Percentiles rank a stretch among this genome's conserved stretches.
Evolutionary conservation across 768 basidiomycete genomes (phyloP).

Genomic region (Rhodotorula taiwanensis): DNA sequence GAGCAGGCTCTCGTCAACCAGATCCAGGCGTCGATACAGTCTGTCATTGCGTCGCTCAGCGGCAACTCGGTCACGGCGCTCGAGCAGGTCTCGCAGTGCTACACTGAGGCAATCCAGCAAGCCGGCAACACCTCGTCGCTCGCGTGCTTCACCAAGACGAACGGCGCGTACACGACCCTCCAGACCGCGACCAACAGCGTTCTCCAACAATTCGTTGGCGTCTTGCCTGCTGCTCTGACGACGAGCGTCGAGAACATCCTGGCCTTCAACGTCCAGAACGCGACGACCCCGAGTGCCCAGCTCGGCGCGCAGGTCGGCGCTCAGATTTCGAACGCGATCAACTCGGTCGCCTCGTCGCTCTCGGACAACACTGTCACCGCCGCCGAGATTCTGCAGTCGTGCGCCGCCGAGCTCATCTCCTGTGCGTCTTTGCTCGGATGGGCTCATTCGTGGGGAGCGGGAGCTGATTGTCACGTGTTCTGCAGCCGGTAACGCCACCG

Average conservation of each 20-base stretch:
- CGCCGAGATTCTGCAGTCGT: slow-evolving; percentile 34
- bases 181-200: slow-evolving; percentile 36
- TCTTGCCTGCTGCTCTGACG: slow-evolving; percentile 33
- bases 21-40: slow-evolving; percentile 32
- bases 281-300: not conserved
- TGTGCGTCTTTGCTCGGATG: slow-evolving; percentile 2
- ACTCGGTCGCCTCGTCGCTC: slow-evolving; percentile 28
- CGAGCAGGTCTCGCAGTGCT: slow-evolving; percentile 32
- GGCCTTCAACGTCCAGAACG: slow-evolving; percentile 24
- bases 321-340: slow-evolving; percentile 35
- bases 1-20: slow-evolving; percentile 31
- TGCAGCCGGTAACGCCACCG: slow-evolving; percentile 35
- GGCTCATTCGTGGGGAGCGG: no score
- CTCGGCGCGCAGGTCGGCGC: slow-evolving; percentile 27
- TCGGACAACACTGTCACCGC: slow-evolving; percentile 38
- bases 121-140: slow-evolving; percentile 33
- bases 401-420: slow-evolving; percentile 33
- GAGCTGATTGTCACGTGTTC: not conserved
- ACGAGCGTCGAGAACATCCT: slow-evolving; percentile 36
- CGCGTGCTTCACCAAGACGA: slow-evolving; percentile 31
- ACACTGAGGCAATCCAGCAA: slow-evolving; percentile 32
- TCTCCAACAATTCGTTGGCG: slow-evolving; percentile 37
- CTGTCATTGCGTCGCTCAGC: slow-evolving; percentile 32
- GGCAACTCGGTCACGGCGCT: slow-evolving; percentile 36
- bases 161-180: slow-evolving; percentile 34